A percentile compares a stretch with the other conserved stretches of the same genome.
phyloP scores from a whole-genome alignment of 176 grass and related monocot genomes.

The Neostapfia colusana region DNA sequence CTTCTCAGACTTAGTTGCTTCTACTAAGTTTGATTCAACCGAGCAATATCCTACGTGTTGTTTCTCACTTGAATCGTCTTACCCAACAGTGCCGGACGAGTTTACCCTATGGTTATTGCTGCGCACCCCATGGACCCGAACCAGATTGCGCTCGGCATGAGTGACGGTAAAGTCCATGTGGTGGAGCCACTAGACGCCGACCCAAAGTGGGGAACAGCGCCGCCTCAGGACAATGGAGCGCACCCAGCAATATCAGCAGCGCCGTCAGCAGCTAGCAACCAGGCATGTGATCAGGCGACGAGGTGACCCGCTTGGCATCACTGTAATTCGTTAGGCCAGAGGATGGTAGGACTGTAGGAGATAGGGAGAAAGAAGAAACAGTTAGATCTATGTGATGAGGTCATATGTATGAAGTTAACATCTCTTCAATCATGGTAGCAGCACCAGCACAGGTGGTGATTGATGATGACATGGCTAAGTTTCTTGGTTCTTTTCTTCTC shows the following conservation, averaged over 20 bases:
- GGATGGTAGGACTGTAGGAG: slow-evolving; percentile 57
- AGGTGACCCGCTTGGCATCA: slow-evolving; percentile 50
- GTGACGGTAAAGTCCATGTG: slow-evolving; percentile 81
- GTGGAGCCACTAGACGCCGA: slow-evolving; percentile 79
- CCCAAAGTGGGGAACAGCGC: slow-evolving; percentile 74
- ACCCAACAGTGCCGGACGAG: slow-evolving; percentile 51
- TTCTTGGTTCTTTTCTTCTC: slow-evolving; percentile 38
- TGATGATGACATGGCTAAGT: slow-evolving; percentile 31
- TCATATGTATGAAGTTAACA: slow-evolving; percentile 44
- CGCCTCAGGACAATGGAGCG: slow-evolving; percentile 73
- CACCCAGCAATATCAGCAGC: slow-evolving; percentile 58
- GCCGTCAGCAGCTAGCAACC: slow-evolving; percentile 50
- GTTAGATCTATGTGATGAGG: slow-evolving; percentile 40
- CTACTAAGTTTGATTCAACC: neutral
- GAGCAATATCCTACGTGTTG: slow-evolving; percentile 9
- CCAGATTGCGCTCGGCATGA: slow-evolving; percentile 97
- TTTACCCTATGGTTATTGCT: slow-evolving; percentile 77
- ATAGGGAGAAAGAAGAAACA: slow-evolving; percentile 58
- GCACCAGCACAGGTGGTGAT: slow-evolving; percentile 41
- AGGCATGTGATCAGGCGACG: slow-evolving; percentile 61
- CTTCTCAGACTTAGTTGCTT: neutral
- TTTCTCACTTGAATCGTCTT: slow-evolving; percentile 20
- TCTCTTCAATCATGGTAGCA: slow-evolving; percentile 24
- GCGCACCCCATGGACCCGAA: slow-evolving; percentile 90
- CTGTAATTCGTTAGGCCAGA: slow-evolving; percentile 38